Conservation (phyloP, 2,329 filamentous ascomycete species). For the Stylonectria norvegica region DNA sequence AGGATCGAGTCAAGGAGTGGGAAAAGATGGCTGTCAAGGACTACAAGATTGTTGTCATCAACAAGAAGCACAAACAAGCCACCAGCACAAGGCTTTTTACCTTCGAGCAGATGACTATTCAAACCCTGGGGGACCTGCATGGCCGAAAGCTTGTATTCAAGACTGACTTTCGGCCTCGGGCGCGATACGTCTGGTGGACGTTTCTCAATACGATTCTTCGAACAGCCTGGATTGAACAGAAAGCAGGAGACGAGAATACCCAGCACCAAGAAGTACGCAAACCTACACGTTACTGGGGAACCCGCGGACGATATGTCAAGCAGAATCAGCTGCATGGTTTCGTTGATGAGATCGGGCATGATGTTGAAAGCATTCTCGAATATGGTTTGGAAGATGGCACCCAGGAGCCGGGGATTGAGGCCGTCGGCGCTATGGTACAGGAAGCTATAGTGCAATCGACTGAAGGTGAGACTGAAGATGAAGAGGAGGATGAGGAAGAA, state of each 20-base stretch:
- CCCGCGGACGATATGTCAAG: conserved; percentile 2
- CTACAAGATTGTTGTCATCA: conserved; percentile 2
- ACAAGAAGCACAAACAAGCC: not conserved
- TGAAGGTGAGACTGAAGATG: too few species aligned
- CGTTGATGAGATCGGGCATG: conserved; percentile 5
- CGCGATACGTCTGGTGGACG: conserved; percentile 7
- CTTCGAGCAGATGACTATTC: not conserved
- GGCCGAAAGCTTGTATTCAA: conserved; percentile 3
- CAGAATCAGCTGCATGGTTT: conserved; percentile 4
- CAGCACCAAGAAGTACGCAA: not conserved
- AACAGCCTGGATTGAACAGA: not conserved
- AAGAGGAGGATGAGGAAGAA: too few species aligned
- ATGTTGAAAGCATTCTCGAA: conserved; percentile 4
- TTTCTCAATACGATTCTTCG: conserved; percentile 2
- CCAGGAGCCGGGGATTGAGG: too few species aligned
- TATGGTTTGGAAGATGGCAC: too few species aligned
- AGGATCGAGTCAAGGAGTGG: not conserved
- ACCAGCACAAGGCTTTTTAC: not conserved
- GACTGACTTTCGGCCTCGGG: conserved; percentile 3
- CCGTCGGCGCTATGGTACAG: too few species aligned
- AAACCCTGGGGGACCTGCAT: conserved; percentile 1
- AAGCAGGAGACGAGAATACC: not conserved
- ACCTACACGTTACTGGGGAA: conserved; percentile 2
- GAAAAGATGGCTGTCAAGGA: not conserved
- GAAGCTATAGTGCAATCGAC: too few species aligned